Percentiles rank a stretch among this genome's conserved stretches.
Evolutionary conservation across 2,329 filamentous ascomycete genomes (phyloP).

Genomic region (Botrytis deweyae): DNA sequence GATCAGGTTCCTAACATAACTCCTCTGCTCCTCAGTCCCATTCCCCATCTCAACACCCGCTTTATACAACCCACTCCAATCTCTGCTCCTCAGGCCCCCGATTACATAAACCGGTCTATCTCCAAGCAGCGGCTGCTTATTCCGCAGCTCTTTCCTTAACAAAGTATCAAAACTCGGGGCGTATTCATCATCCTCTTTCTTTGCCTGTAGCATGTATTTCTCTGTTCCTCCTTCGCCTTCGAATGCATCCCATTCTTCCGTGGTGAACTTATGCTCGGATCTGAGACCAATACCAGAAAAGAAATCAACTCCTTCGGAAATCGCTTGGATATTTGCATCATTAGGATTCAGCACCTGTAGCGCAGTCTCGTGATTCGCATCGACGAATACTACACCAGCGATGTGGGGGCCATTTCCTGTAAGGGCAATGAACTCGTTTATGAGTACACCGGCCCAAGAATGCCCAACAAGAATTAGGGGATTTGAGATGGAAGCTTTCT

Average conservation of each 20-base stretch:
- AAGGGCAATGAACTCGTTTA: conserved; percentile 24
- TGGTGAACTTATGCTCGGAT: conserved; percentile 24
- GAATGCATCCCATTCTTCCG: conserved; percentile 25
- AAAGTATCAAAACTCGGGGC: conserved; percentile 35
- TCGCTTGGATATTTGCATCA: conserved; percentile 16
- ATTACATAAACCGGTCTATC: conserved; percentile 30
- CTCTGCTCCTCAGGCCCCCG: neutral
- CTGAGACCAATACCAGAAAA: conserved; percentile 9
- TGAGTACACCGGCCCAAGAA: conserved; percentile 28
- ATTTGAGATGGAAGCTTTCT: conserved; percentile 19
- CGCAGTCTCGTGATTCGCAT: conserved; percentile 29
- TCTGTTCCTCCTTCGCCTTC: conserved; percentile 24
- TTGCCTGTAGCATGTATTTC: conserved; percentile 22
- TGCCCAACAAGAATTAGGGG: conserved; percentile 29
- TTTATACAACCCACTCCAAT: conserved; percentile 34
- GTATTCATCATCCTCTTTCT: conserved; percentile 23
- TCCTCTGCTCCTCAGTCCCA: conserved; percentile 40
- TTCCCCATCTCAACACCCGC: conserved; percentile 39
- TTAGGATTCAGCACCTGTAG: conserved; percentile 25
- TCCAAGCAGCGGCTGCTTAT: conserved; percentile 34
- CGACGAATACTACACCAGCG: conserved; percentile 30
- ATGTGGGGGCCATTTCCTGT: conserved; percentile 18
- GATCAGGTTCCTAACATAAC: conserved; percentile 36
- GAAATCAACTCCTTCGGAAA: conserved; percentile 18
- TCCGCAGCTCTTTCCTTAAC: conserved; percentile 35